Evolutionary conservation across 2,329 filamentous ascomycete genomes (phyloP).

Genomic region (Macrophomina tecta): DNA sequence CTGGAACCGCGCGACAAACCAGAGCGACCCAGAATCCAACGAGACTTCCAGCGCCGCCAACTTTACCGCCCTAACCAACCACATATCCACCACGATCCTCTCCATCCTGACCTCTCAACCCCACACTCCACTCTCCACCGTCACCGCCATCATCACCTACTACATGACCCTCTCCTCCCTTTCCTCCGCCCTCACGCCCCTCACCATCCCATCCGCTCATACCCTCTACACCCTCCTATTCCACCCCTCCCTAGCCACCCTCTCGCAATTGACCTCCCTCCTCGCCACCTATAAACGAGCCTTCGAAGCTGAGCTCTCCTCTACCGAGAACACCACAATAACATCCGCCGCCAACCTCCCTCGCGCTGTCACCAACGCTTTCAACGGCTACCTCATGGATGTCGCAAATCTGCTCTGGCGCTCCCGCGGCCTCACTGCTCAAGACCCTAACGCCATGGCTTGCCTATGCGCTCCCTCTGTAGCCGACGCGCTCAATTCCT

Average conservation of each 20-base stretch:
- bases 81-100: slow-evolving; percentile 40
- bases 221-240: slow-evolving; percentile 77
- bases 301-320: slow-evolving; percentile 62
- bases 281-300: slow-evolving; percentile 75
- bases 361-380: slow-evolving; percentile 56
- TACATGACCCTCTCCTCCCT: slow-evolving; percentile 65
- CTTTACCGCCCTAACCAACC: slow-evolving; percentile 40
- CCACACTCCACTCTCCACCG: slow-evolving; percentile 33
- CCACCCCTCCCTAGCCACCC: slow-evolving; percentile 64
- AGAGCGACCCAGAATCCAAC: slow-evolving; percentile 48
- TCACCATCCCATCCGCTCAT: slow-evolving; percentile 70
- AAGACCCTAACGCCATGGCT: slow-evolving; percentile 66
- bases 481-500: slow-evolving; percentile 49
- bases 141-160: slow-evolving; percentile 63
- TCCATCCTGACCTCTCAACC: slow-evolving; percentile 41
- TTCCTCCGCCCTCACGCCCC: slow-evolving; percentile 55
- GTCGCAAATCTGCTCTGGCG: slow-evolving; percentile 85
- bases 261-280: slow-evolving; percentile 73
- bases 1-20: slow-evolving; percentile 39
- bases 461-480: slow-evolving; percentile 58
- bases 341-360: slow-evolving; percentile 23
- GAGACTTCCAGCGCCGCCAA: slow-evolving; percentile 43
- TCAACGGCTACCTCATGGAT: slow-evolving; percentile 88
- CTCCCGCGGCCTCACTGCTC: slow-evolving; percentile 69
- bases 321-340: slow-evolving; percentile 28